These are phyloP conservation scores for Heracleum sosnowskyi DNA, from an alignment of 129 eudicot species.

Conservation along the genomic window DNA sequence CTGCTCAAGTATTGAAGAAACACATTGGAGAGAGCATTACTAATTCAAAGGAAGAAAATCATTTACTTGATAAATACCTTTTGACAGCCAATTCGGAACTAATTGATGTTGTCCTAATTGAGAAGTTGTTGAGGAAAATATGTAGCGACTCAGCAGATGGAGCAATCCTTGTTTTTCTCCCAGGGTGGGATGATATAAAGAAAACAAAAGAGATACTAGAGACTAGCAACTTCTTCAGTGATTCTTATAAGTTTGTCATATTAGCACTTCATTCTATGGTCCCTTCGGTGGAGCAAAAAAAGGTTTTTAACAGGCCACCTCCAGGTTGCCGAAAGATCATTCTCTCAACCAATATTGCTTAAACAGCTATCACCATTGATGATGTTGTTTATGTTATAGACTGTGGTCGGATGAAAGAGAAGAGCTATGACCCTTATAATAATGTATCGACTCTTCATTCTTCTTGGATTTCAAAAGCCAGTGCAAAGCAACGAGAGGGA, in stretches of 20 bases:
- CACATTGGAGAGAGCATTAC: constrained; percentile 28
- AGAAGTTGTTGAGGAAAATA: constrained; percentile 62
- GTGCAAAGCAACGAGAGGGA: constrained; percentile 94
- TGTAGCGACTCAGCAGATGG: constrained; percentile 70
- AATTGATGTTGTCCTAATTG: constrained; percentile 72
- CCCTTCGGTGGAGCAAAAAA: constrained; percentile 79
- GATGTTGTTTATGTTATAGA: constrained; percentile 96
- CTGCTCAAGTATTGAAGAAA: constrained; percentile 49
- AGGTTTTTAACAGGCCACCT: constrained; percentile 66
- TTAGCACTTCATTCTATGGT: constrained; percentile 85
- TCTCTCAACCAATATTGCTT: constrained; percentile 93
- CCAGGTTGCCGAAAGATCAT: constrained; percentile 82
- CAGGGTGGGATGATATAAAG: constrained; percentile 98
- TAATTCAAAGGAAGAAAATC: constrained; percentile 49
- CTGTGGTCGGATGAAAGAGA: constrained; percentile 93
- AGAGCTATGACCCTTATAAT: constrained; percentile 83
- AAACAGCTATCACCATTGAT: constrained; percentile 89
- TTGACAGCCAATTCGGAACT: constrained; percentile 54
- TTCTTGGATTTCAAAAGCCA: constrained; percentile 90
- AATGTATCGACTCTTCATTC: constrained; percentile 93
- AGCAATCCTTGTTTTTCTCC: constrained; percentile 83
- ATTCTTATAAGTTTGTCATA: constrained; percentile 56
- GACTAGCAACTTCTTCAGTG: constrained; percentile 43
- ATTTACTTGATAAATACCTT: constrained; percentile 58
- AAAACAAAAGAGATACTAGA: constrained; percentile 59